Percentiles rank a stretch among this genome's conserved stretches.
Evolutionary conservation across 225 moss, liverwort and hornwort species (phyloP).

Genomic region (Pseudoscleropodium purum): DNA sequence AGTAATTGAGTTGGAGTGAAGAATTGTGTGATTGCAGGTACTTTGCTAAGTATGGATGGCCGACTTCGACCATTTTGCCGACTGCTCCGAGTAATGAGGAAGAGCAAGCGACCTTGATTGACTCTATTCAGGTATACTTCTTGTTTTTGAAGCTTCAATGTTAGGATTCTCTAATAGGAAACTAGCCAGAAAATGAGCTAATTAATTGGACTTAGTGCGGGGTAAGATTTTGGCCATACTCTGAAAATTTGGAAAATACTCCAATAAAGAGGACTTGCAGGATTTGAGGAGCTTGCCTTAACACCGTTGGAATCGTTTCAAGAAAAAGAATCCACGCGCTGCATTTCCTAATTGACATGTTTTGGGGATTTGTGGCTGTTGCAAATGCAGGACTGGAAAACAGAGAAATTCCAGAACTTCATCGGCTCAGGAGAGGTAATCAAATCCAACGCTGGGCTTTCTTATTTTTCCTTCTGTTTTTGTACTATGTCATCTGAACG

Average conservation of each 20-base stretch:
- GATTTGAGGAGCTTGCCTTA: not conserved
- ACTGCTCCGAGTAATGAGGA: conserved; percentile 36
- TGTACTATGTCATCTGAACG: not conserved
- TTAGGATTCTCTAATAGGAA: not conserved
- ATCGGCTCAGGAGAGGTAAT: conserved; percentile 82
- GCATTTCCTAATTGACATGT: not conserved
- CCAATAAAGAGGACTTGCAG: not conserved
- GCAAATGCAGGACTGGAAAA: conserved; percentile 84
- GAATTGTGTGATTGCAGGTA: conserved; percentile 10
- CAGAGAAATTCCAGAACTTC: conserved; percentile 61
- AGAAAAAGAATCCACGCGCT: not conserved
- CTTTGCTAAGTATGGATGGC: conserved; percentile 52
- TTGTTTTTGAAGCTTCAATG: not conserved
- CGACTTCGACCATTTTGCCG: conserved; percentile 62
- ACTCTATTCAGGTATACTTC: conserved; percentile 57
- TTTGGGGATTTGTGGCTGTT: not conserved
- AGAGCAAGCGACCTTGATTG: conserved; percentile 66
- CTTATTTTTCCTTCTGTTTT: not conserved
- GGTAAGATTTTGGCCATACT: not conserved
- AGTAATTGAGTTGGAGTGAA: not conserved
- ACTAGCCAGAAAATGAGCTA: not conserved
- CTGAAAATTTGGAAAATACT: not conserved
- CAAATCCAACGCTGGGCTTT: not conserved
- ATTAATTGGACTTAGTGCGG: not conserved
- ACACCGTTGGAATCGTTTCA: not conserved